Evolutionary conservation across 2,329 filamentous ascomycete species (phyloP).

Genomic region (Chaetothyriales sp.): DNA sequence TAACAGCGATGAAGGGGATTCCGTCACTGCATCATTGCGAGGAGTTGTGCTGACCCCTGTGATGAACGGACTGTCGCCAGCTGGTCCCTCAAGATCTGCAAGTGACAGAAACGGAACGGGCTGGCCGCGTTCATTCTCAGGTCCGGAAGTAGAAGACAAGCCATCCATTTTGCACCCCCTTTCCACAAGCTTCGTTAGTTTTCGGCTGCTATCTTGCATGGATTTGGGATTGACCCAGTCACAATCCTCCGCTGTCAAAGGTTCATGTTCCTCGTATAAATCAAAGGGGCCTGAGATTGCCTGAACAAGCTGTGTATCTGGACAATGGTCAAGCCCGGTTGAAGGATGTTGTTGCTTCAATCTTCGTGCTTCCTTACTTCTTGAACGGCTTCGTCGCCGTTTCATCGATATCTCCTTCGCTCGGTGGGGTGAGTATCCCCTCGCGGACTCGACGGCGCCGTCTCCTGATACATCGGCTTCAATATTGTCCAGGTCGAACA

Average conservation of each 20-base stretch:
- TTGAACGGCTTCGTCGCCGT: not conserved
- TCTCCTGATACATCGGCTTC: not conserved
- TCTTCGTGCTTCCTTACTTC: not conserved
- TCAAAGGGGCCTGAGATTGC: not conserved
- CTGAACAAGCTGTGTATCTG: not conserved
- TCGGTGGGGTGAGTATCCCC: not conserved
- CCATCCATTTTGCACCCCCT: not conserved
- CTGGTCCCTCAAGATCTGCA: slow-evolving; percentile 6
- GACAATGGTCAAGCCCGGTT: not conserved
- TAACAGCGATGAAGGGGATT: not conserved
- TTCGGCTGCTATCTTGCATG: not conserved
- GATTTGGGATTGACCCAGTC: not conserved
- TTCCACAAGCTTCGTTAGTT: not conserved
- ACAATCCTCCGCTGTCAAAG: not conserved
- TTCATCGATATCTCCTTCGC: not conserved
- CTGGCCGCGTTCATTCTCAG: slow-evolving; percentile 5
- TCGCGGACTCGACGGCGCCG: not conserved
- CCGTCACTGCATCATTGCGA: not conserved
- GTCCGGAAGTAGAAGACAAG: slow-evolving; percentile 3
- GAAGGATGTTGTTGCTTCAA: not conserved
- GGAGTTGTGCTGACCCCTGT: slow-evolving; percentile 1
- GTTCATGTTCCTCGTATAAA: not conserved
- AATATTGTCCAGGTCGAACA: not conserved
- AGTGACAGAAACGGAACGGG: slow-evolving; percentile 8
- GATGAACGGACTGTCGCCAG: slow-evolving; percentile 1